Base-by-base conservation (phyloP, 768 basidiomycete species). In the Phlegmacium glaucopus region DNA sequence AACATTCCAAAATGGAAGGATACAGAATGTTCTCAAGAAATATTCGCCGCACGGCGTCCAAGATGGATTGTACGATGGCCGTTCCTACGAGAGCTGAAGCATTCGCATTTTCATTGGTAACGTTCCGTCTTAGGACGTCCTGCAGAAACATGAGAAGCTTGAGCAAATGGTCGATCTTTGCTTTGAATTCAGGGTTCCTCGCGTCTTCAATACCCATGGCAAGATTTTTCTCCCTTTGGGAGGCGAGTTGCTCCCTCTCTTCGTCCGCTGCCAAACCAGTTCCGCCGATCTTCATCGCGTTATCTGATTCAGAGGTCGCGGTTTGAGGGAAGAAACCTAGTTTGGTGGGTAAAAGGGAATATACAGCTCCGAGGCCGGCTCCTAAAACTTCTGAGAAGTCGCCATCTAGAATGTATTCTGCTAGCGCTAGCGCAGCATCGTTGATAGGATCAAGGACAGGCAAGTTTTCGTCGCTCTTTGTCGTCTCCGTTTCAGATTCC, bases 321-420 rank as follows among this genome's bases (percentile, higher is more conserved):
- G 65, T 56, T 3, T 72, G 72, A 6, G 78, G 68, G 42, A 72
- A 75, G 50, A 96, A 80, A 43, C 80, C 82, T 35, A 98, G 75
- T 66, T 96, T 96, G 15, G 83, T 82, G 0, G 95, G 95, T 9
- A 98, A 72, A 2, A 93, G 68, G 2, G 93, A 96, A 61, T 95
- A 97, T 1, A 95, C 88, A 0, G 95, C 95, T 4, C 92, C 87
- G 9, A 98, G 64, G 12, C 94, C 93, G 3, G 95, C 95, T 13
- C 86, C 92, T 39, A 98, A 79, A 9, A 98, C 95, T 53, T 97
- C 94, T n/a, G 93, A 91, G 63, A 96, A 95, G 66, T 97, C 95
- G n/a, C 94, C 91, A 59, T 95, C 91, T 13, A 96, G 77, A 43
- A 97, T 90, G 61, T 92, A 96, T 61, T 94, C 92, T 15, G 91